phyloP scores from a whole-genome alignment of 352 stramenopile genomes.

The Hyaloperonospora brassicae region DNA sequence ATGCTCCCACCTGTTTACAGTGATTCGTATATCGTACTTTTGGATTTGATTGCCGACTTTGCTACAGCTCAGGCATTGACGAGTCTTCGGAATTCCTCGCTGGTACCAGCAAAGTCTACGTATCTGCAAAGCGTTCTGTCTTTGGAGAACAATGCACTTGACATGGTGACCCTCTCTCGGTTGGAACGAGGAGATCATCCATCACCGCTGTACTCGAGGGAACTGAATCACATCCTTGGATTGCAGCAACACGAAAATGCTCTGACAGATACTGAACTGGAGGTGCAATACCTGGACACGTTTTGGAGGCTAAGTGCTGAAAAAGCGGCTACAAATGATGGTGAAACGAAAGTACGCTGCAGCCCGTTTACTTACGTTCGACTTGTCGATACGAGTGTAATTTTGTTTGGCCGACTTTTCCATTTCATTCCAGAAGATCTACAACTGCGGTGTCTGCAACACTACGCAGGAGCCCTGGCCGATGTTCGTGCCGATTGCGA shows the following conservation, averaged over 20 bases:
- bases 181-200: conserved; percentile 58
- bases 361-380: conserved; percentile 78
- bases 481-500: conserved; percentile 57
- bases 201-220: conserved; percentile 55
- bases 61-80: conserved; percentile 74
- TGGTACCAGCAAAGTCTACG: conserved; percentile 52
- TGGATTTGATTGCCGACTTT: conserved; percentile 74
- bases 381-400: conserved; percentile 69
- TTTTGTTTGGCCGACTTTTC: conserved; percentile 71
- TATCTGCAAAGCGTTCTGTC: conserved; percentile 57
- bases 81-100: conserved; percentile 47
- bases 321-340: conserved; percentile 19
- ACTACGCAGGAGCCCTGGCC: conserved; percentile 56
- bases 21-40: conserved; percentile 72
- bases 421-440: conserved; percentile 76
- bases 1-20: conserved; percentile 69
- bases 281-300: conserved; percentile 76
- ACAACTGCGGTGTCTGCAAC: conserved; percentile 73
- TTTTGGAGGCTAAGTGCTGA: conserved; percentile 50
- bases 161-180: conserved; percentile 46
- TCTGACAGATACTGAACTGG: conserved; percentile 74
- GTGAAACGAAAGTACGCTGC: conserved; percentile 33
- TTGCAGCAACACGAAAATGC: conserved; percentile 63
- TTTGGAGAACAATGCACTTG: conserved; percentile 46
- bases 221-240: conserved; percentile 69